Evolutionary conservation across 805 yeast genomes (phyloP), one percentile per base, ranked within the genome.

Genomic region (Clavispora santaluciae): DNA sequence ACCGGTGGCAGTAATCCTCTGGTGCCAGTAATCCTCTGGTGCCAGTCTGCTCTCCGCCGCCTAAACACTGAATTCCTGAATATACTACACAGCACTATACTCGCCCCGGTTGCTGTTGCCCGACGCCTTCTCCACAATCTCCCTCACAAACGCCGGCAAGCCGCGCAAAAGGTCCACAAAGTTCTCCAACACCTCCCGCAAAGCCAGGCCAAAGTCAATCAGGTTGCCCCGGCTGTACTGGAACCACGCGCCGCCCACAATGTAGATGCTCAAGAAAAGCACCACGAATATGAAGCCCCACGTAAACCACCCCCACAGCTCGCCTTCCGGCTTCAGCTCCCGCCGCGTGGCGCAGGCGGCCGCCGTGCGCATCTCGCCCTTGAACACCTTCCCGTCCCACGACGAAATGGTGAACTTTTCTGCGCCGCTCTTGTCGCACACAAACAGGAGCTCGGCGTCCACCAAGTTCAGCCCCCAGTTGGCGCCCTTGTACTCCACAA

Each of bases 281-380:
- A 86, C 86, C 49, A 82, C 62, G 44, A 89, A 64, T 50, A 90
- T 81, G 56, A 90, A 86, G 8, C 88, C 55, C 81, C 91, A 86
- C 2, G 89, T 77, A 57, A 90, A 78, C 74, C 90, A 78, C 39
- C 95, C 93, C 82, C 91, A 80, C 43, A 81, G 79, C 48, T 68
- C 73, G 16, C 72, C 72, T 34, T 42, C 47, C 20, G 43, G 44
- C 18, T 39, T 40, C n/a, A 33, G 34, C 23, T 57, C 50, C 29
- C 63, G 61, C 18, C 61, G 57, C 18, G 55, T 51, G 5, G 59
- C 45, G 53, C 80, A 74, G 4, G 74, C 77, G 20, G 66, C 67
- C 29, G 53, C 54, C 2, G 76, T 57, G 31, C 38, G 46, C 22
- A 49, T 38, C 30, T 43, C 49, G 26, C 44, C 48, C 30, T 49